phyloP scores from a whole-genome alignment of 2,329 filamentous ascomycete genomes.

The Cercospora sp. region DNA sequence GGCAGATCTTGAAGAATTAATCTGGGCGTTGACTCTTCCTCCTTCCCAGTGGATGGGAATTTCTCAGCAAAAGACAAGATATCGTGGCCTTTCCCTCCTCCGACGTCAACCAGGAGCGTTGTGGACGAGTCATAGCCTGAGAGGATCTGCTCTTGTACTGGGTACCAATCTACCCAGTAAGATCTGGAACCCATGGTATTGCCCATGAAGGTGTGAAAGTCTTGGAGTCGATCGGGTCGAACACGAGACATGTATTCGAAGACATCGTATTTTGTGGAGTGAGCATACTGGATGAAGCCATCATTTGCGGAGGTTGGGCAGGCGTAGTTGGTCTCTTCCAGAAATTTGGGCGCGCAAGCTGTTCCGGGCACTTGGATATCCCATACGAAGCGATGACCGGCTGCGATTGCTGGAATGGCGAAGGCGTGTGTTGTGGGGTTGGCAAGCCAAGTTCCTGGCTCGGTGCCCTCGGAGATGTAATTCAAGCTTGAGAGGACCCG shows the following conservation, averaged over 20 bases:
- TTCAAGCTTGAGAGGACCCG: neutral
- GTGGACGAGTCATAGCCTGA: neutral
- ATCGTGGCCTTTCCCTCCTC: neutral
- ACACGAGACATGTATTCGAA: slow-evolving; percentile 11
- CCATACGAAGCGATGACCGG: neutral
- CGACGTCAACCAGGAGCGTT: neutral
- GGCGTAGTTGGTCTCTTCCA: neutral
- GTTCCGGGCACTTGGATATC: neutral
- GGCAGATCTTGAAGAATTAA: neutral
- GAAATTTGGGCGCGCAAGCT: neutral
- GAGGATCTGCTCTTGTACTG: neutral
- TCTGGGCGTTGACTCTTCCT: neutral
- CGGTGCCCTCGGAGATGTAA: neutral
- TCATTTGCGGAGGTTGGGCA: neutral
- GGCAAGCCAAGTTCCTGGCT: neutral
- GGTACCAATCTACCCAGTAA: slow-evolving; percentile 11
- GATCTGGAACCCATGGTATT: slow-evolving; percentile 9
- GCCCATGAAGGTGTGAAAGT: slow-evolving; percentile 14
- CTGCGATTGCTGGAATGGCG: neutral
- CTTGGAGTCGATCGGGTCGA: slow-evolving; percentile 6
- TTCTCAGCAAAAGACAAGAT: neutral
- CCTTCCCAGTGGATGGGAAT: neutral
- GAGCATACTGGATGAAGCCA: neutral
- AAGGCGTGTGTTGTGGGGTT: neutral
- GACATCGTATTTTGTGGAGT: slow-evolving; percentile 7